Conservation (phyloP, 768 basidiomycete genomes). For the Mycena latifolia region DNA sequence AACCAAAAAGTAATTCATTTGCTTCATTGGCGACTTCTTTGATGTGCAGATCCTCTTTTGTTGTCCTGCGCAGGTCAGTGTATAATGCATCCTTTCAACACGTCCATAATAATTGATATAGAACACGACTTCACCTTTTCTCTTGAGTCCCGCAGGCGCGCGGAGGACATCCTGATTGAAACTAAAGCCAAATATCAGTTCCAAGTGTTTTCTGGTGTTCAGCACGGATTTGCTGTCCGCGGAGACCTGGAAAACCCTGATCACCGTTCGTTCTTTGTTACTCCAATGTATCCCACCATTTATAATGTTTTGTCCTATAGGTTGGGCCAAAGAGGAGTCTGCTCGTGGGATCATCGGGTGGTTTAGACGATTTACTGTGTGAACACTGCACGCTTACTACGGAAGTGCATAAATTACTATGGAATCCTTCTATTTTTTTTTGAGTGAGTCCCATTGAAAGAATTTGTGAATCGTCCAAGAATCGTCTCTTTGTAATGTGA, state of each 20-base stretch:
- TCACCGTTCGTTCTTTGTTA: too few relatives aligned
- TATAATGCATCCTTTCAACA: background rate
- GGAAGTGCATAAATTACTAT: too few relatives aligned
- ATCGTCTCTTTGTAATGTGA: too few relatives aligned
- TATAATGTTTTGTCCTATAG: slow-evolving; percentile 50
- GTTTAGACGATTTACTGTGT: slow-evolving; percentile 60
- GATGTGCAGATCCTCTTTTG: slow-evolving; percentile 65
- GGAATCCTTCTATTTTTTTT: too few relatives aligned
- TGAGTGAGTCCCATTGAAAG: too few relatives aligned
- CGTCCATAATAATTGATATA: slow-evolving; percentile 36
- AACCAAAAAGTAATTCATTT: too few relatives aligned
- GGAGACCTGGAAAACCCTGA: too few relatives aligned
- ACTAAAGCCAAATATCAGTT: slow-evolving; percentile 66
- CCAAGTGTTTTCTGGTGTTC: slow-evolving; percentile 71
- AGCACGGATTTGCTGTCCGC: too few relatives aligned
- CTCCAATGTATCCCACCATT: too few relatives aligned
- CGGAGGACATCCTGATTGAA: slow-evolving; percentile 67
- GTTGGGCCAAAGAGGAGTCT: slow-evolving; percentile 73
- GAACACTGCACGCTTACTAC: too few relatives aligned
- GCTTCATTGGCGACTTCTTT: too few relatives aligned
- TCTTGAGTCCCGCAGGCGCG: slow-evolving; percentile 61
- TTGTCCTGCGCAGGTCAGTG: slow-evolving; percentile 66
- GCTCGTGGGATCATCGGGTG: slow-evolving; percentile 63
- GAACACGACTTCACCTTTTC: slow-evolving; percentile 71
- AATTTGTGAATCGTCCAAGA: too few relatives aligned